Evolutionary conservation across 306 rosid genomes (phyloP).

Genomic region (Prunus dulcis): DNA sequence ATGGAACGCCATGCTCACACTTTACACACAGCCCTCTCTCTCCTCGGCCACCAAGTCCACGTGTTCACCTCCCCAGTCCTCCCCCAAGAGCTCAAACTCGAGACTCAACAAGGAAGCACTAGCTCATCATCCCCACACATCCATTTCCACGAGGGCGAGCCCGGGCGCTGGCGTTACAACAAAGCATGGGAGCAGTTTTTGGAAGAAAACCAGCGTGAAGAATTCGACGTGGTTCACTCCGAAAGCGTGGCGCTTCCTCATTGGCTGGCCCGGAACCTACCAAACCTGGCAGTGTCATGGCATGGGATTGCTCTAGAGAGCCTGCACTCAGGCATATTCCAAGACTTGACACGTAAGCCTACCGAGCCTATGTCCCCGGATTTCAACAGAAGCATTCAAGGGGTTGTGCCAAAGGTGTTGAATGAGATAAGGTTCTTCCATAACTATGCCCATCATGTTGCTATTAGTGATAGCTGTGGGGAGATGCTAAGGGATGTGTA

Average conservation of each 20-base stretch:
- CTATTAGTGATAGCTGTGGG: conserved; percentile 89
- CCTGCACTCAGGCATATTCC: conserved; percentile 77
- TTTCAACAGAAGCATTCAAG: conserved; percentile 59
- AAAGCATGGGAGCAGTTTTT: conserved; percentile 85
- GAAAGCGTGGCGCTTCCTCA: conserved; percentile 96
- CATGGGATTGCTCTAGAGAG: conserved; percentile 95
- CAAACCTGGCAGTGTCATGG: conserved; percentile 91
- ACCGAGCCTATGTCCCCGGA: conserved; percentile 60
- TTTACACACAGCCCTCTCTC: conserved; percentile 72
- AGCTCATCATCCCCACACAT: conserved; percentile 57
- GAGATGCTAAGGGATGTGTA: conserved; percentile 87
- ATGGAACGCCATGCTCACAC: conserved; percentile 97
- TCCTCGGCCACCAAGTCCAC: conserved; percentile 82
- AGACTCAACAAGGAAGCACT: conserved; percentile 8
- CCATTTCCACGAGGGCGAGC: conserved; percentile 84
- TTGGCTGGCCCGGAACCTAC: conserved; percentile 55
- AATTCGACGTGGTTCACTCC: conserved; percentile 86
- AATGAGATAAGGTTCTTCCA: conserved; percentile 87
- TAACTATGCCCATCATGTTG: conserved; percentile 76
- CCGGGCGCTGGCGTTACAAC: conserved; percentile 83
- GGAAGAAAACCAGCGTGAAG: conserved; percentile 46
- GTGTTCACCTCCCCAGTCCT: conserved; percentile 69
- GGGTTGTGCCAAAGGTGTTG: conserved; percentile 70
- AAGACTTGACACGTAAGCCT: conserved; percentile 57
- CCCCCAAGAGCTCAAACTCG: conserved; percentile 13